phyloP scores from a whole-genome alignment of 1,139 yeast genomes.

The Meyerozyma athensensis region DNA sequence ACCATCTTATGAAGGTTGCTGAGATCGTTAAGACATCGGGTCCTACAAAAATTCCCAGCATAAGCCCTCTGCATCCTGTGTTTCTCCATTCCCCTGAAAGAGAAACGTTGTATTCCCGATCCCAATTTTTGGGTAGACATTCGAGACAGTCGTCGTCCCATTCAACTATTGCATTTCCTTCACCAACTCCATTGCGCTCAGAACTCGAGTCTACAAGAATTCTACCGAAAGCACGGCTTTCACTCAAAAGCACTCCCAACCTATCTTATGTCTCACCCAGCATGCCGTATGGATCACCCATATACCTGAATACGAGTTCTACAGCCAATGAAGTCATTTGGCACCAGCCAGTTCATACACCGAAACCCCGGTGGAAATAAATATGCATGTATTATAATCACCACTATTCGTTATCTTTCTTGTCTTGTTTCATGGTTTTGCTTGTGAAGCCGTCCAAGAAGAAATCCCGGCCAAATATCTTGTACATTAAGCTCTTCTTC shows the following conservation, averaged over 20 bases:
- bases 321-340: constrained; percentile 32
- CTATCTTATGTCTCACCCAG: constrained; percentile 4
- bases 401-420: constrained; percentile 2
- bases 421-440: constrained; percentile 29
- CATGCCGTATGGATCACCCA: not conserved
- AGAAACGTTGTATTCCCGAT: constrained; percentile 2
- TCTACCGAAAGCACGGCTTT: constrained; percentile 6
- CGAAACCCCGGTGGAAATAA: constrained; percentile 27
- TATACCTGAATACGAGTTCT: constrained; percentile 21
- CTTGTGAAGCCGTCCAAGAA: constrained; percentile 46
- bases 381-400: not conserved
- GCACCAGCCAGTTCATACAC: constrained; percentile 22
- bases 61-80: constrained; percentile 28
- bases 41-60: constrained; percentile 25
- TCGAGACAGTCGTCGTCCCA: constrained; percentile 4
- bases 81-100: constrained; percentile 23
- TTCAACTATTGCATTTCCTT: constrained; percentile 1
- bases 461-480: constrained; percentile 40
- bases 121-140: constrained; percentile 3
- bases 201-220: constrained; percentile 3
- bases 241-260: constrained; percentile 8
- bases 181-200: constrained; percentile 2
- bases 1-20: constrained; percentile 20
- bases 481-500: constrained; percentile 33
- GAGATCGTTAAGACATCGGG: constrained; percentile 18